Base-by-base conservation (phyloP, 2,329 filamentous ascomycete species). In the Penicillium janthinellum region DNA sequence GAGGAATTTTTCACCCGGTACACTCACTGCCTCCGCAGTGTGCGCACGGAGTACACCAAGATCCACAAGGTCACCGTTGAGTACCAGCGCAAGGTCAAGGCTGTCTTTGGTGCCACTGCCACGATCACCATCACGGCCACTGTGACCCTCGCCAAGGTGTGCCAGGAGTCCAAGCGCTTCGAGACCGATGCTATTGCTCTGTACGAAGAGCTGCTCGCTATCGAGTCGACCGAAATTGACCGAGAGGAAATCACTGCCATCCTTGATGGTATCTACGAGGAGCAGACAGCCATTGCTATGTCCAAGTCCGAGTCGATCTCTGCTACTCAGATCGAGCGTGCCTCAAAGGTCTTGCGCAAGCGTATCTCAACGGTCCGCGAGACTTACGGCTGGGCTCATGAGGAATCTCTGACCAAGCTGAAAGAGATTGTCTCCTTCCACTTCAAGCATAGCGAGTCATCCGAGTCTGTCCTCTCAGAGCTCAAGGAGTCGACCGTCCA, bases 331-430 rank as follows among this genome's bases (percentile, higher is more conserved):
- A 54, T 75, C 5, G 66, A 74, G 5, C 69, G 67, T 20, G 73
- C 70, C 5, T 66, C 73, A 31, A 68, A 60, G n/a, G 63, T 77
- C 12, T 64, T 74, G 17, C 68, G 59, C 20, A 70, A 73, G 54
- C 75, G 74, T 5, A 66, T 74, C 35, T 64, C 61, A 0, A 64
- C 66, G 4, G 58, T 72, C 1, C 75, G 73, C 8, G 62, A 73
- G 52, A 70, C 62, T 8, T 67, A 77, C 38, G 75, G 74, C 6
- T 79, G 75, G 72, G 75, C 75, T 5, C 75, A 78, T 38, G 73
- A 77, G 60, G 73, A 75, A 60, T 73, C 75, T 4, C 67, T 80
- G 5, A 66, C 69, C 4, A 69, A 75, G 57, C 66, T 79, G 63
- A 68, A 72, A 37, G 72, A 78, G 60, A 65, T 79, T 5, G 68